phyloP scores from a whole-genome alignment of 1,284 basidiomycete genomes.

The Vanrija pseudolonga region DNA sequence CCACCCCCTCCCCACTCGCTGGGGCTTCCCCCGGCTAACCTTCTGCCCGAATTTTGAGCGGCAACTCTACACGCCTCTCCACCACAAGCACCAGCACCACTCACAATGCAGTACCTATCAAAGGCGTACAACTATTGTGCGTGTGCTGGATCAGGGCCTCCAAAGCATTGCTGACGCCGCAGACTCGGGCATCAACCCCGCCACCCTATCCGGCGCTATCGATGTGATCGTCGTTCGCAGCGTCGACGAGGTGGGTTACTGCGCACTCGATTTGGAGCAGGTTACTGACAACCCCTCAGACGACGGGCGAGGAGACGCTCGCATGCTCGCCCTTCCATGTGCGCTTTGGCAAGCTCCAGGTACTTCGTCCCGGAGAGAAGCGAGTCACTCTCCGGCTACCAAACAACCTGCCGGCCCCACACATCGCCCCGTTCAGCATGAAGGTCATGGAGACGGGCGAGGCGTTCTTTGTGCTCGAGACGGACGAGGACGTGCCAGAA shows the following conservation, averaged over 20 bases:
- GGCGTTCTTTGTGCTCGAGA: slow-evolving; percentile 98
- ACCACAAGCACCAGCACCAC: not conserved
- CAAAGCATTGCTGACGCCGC: slow-evolving; percentile 1
- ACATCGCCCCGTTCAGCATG: slow-evolving; percentile 80
- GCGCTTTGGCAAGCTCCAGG: slow-evolving; percentile 96
- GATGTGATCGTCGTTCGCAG: slow-evolving; percentile 91
- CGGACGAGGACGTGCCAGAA: slow-evolving; percentile 86
- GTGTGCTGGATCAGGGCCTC: not conserved
- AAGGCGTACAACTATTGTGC: slow-evolving; percentile 48
- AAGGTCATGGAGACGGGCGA: slow-evolving; percentile 98
- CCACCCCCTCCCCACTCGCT: too few relatives aligned
- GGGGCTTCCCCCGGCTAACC: not conserved
- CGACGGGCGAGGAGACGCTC: slow-evolving; percentile 58
- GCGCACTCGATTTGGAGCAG: not conserved
- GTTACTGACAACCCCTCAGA: not conserved
- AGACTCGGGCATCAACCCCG: slow-evolving; percentile 70
- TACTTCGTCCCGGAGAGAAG: slow-evolving; percentile 89
- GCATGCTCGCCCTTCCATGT: slow-evolving; percentile 97
- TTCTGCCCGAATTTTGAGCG: not conserved
- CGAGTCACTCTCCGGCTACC: slow-evolving; percentile 76
- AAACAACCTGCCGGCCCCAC: slow-evolving; percentile 46
- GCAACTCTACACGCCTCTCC: not conserved
- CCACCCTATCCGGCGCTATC: slow-evolving; percentile 92
- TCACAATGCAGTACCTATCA: slow-evolving; percentile 45
- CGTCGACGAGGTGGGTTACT: slow-evolving; percentile 55